A percentile compares a stretch with the other conserved stretches of the same genome.
Conservation (phyloP, 192 early-diverging fungal species). For the Entomortierella beljakovae region DNA sequence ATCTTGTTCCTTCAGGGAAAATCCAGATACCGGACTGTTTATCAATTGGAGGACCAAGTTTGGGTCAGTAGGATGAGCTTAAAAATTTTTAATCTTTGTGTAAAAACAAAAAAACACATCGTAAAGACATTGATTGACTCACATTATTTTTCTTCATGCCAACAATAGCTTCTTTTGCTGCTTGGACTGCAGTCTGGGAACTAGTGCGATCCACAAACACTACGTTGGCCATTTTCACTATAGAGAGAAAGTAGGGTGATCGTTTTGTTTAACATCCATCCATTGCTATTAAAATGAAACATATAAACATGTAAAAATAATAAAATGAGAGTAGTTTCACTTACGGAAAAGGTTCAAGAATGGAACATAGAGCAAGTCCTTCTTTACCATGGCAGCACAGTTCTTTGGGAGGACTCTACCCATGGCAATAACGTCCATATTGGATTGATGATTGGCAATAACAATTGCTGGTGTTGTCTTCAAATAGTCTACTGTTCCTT, state of each 20-base stretch:
- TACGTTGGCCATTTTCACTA: slow-evolving; percentile 81
- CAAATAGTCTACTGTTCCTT: slow-evolving; percentile 69
- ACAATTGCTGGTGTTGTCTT: slow-evolving; percentile 70
- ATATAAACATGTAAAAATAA: too few species aligned
- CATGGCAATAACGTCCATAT: slow-evolving; percentile 78
- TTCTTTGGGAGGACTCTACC: slow-evolving; percentile 73
- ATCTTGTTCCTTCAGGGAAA: slow-evolving; percentile 93
- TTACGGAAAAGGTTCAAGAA: slow-evolving; percentile 82
- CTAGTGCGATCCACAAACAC: slow-evolving; percentile 91
- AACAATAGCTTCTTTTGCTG: slow-evolving; percentile 77
- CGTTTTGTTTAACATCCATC: too few species aligned
- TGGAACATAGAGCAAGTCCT: slow-evolving; percentile 74
- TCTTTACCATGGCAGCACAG: slow-evolving; percentile 78
- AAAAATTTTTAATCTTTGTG: too few species aligned
- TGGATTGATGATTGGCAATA: slow-evolving; percentile 90
- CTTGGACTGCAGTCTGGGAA: slow-evolving; percentile 75
- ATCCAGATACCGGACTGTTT: slow-evolving; percentile 81
- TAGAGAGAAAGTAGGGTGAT: background rate
- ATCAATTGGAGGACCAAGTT: too few species aligned
- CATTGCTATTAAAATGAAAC: too few species aligned
- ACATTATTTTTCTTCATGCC: slow-evolving; percentile 78
- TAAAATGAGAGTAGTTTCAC: slow-evolving; percentile 27
- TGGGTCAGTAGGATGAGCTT: too few species aligned
- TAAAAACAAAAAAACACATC: too few species aligned
- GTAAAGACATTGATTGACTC: too few species aligned